These are phyloP conservation scores for Exophiala alcalophila DNA, from an alignment of 2,329 filamentous ascomycete genomes.

Conservation along the genomic window DNA sequence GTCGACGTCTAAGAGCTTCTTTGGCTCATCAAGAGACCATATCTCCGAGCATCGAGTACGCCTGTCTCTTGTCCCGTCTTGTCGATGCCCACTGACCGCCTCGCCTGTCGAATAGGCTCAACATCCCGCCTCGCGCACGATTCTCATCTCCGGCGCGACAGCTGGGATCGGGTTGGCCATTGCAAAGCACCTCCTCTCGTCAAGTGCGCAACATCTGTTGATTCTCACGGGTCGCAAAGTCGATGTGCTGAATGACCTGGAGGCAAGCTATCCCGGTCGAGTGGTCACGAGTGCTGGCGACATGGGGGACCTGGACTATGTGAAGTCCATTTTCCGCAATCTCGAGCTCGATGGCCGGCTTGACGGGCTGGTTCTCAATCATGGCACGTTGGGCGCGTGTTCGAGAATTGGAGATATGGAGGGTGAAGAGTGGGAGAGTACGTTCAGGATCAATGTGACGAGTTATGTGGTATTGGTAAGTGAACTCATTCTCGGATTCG, in stretches of 20 bases:
- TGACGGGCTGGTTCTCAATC: constrained; percentile 84
- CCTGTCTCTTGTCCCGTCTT: background rate
- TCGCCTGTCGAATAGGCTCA: constrained; percentile 5
- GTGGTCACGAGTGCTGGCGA: constrained; percentile 60
- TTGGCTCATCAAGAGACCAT: constrained; percentile 1
- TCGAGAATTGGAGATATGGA: constrained; percentile 65
- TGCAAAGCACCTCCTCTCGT: constrained; percentile 56
- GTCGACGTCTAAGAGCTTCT: background rate
- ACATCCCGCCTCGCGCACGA: constrained; percentile 31
- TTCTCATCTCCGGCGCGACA: constrained; percentile 68
- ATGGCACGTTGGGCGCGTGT: constrained; percentile 76
- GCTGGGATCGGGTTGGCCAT: constrained; percentile 61
- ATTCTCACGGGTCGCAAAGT: constrained; percentile 57
- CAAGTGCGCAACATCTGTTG: constrained; percentile 52
- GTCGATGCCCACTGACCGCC: background rate
- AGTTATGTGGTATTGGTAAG: constrained; percentile 74
- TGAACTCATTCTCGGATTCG: constrained; percentile 14
- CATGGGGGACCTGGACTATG: constrained; percentile 52
- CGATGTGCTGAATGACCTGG: constrained; percentile 53
- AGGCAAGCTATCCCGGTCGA: constrained; percentile 52
- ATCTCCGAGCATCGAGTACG: constrained; percentile 14
- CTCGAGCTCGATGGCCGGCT: constrained; percentile 66
- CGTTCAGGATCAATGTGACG: constrained; percentile 84
- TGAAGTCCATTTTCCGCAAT: constrained; percentile 63
- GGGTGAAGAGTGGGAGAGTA: constrained; percentile 69